These are phyloP conservation scores for Zasmidium angulare DNA, from an alignment of 2,329 filamentous ascomycete species.

Conservation along the genomic window DNA sequence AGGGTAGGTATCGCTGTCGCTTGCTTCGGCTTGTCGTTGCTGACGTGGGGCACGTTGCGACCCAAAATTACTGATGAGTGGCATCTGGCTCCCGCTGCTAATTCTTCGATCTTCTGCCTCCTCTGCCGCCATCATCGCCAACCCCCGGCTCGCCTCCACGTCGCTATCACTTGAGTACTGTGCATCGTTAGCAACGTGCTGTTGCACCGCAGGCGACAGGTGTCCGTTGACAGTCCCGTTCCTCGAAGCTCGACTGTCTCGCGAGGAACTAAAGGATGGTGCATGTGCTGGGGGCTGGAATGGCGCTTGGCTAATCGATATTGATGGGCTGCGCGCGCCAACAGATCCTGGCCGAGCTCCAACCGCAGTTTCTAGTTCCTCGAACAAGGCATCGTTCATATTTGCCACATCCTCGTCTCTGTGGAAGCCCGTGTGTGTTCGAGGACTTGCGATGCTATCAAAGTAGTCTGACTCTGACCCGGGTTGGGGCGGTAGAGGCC, in stretches of 20 bases:
- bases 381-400: constrained; percentile 57
- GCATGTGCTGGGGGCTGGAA: constrained; percentile 27
- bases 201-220: constrained; percentile 44
- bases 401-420: constrained; percentile 11
- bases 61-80: constrained; percentile 47
- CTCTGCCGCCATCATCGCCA: constrained; percentile 79
- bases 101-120: constrained; percentile 67
- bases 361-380: constrained; percentile 56
- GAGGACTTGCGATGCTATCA: constrained; percentile 29
- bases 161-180: constrained; percentile 74
- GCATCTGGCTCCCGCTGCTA: constrained; percentile 54
- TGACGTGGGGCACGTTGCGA: constrained; percentile 35
- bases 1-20: constrained; percentile 73
- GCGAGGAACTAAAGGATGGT: constrained; percentile 27
- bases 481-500: constrained; percentile 61
- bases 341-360: constrained; percentile 31
- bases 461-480: constrained; percentile 41
- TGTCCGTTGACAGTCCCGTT: constrained; percentile 44
- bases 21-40: constrained; percentile 48
- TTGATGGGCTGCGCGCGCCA: constrained; percentile 34
- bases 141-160: constrained; percentile 78
- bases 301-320: constrained; percentile 38
- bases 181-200: constrained; percentile 47
- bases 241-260: constrained; percentile 18
- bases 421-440: constrained; percentile 14